Conservation (phyloP, 345 rosid species). For the Stellera chamaejasme region DNA sequence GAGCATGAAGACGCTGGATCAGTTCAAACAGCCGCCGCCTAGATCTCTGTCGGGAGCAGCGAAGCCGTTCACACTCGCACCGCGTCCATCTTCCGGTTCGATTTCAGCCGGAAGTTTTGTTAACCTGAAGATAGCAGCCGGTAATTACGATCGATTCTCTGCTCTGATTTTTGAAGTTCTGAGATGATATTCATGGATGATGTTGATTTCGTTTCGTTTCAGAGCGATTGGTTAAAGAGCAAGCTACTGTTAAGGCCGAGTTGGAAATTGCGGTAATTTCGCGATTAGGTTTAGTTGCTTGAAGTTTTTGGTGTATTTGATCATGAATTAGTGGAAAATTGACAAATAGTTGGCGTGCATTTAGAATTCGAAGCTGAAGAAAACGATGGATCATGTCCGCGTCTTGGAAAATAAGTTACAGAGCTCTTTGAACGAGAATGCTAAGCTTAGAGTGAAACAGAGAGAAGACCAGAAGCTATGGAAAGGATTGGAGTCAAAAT, state of each 20-base stretch:
- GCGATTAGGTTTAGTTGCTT: background rate
- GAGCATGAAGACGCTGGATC: constrained; percentile 62
- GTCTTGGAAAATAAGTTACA: constrained; percentile 78
- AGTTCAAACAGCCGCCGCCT: constrained; percentile 34
- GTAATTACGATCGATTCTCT: constrained; percentile 19
- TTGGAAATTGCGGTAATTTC: constrained; percentile 78
- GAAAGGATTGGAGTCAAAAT: constrained; percentile 83
- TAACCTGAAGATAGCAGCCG: constrained; percentile 82
- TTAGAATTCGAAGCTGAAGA: constrained; percentile 79
- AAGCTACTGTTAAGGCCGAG: constrained; percentile 72
- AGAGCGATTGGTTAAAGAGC: constrained; percentile 91
- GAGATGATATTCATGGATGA: constrained; percentile 12
- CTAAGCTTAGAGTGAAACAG: constrained; percentile 79
- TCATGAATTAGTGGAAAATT: constrained; percentile 9
- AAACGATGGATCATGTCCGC: constrained; percentile 49
- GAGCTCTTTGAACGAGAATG: constrained; percentile 81
- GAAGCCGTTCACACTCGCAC: constrained; percentile 43
- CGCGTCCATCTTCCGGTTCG: constrained; percentile 48
- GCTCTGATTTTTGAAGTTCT: constrained; percentile 1
- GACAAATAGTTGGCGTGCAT: constrained; percentile 9
- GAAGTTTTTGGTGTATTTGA: background rate
- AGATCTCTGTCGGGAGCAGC: constrained; percentile 32
- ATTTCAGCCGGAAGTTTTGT: constrained; percentile 56
- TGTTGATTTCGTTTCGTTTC: constrained; percentile 20
- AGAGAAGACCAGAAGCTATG: constrained; percentile 92